Evolutionary conservation across 805 yeast genomes (phyloP).

Genomic region (Tetrapisispora arboricola): DNA sequence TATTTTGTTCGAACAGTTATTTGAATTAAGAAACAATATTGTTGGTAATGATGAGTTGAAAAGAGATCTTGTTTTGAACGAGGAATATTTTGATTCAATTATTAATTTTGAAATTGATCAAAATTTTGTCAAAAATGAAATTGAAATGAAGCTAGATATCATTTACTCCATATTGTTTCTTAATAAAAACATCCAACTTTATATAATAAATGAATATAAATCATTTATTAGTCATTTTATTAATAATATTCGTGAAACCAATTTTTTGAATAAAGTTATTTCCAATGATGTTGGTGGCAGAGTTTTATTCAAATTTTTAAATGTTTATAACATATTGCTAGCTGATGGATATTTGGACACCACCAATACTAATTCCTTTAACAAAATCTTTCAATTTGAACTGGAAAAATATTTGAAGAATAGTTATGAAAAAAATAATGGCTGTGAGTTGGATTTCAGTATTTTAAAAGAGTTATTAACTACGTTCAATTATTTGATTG

Average conservation of each 20-base stretch:
- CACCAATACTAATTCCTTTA: not conserved
- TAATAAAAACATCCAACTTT: not conserved
- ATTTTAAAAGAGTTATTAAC: not conserved
- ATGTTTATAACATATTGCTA: not conserved
- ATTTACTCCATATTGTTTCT: not conserved
- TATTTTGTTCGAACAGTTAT: not conserved
- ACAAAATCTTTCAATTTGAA: not conserved
- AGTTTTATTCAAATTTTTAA: not conserved
- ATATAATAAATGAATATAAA: not conserved
- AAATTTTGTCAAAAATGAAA: not conserved
- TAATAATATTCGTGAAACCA: not conserved
- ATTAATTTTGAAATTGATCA: not conserved
- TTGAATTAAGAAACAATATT: not conserved
- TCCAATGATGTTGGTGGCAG: not conserved
- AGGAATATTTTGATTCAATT: not conserved
- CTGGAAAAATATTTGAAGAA: not conserved
- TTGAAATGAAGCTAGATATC: not conserved
- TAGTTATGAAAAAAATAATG: not conserved
- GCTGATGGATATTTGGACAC: not conserved
- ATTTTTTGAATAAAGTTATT: too few relatives aligned
- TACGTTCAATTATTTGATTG: too few relatives aligned
- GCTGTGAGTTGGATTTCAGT: not conserved
- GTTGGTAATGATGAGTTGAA: slow-evolving; percentile 1
- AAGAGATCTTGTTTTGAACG: not conserved
- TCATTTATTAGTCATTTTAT: not conserved